Base-by-base conservation (phyloP, 176 grass and related monocot species). In the Panicum miliaceum region DNA sequence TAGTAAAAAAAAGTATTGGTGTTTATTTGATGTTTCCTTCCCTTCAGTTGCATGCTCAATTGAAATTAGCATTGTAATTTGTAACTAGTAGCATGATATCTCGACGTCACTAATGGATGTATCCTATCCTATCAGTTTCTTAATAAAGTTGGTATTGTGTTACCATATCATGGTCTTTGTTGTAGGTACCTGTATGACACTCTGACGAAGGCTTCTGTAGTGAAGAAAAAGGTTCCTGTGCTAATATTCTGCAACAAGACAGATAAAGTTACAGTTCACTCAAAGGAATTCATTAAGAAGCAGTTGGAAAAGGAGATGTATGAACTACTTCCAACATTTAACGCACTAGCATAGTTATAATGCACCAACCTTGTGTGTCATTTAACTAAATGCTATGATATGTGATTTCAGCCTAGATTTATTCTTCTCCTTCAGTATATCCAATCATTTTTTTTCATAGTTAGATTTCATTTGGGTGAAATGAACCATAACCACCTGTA, bases 281-380 rank as follows among this genome's bases (percentile, higher is more conserved):
- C 96, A 22, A 95, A 95, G 85, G 96, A 98, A 77, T 98, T 98
- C 83, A 98, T 98, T 41, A 95, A 73, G 85, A 98, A 98, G 62
- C 96, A 98, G 56, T 84, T 98, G 64, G 96, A 98, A 86, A 98
- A 98, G 68, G 96, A 98, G 91, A 88, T 98, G 93, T 98, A 95
- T 76, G 90, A 37, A 67, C 41, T 86, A n/a, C 22, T 57, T 54
- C 76, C 26, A 15, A 64, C 42, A 75, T 53, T 8, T 76, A 40
- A 60, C 0, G 27, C 76, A 50, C 47, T 84, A 42, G 22, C 29
- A 36, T 64, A 67, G 41, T 65, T 67, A 68, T 37, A 71, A 53
- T 82, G 54, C 56, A 72, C 46, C 27, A 35, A 32, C 68, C 14
- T 14, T 6, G 8, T 67, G 12, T 62, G 13, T 15, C 1, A 59